These are phyloP conservation scores for Cladophialophora yegresii DNA, from an alignment of 2,329 filamentous ascomycete species.

Conservation along the genomic window DNA sequence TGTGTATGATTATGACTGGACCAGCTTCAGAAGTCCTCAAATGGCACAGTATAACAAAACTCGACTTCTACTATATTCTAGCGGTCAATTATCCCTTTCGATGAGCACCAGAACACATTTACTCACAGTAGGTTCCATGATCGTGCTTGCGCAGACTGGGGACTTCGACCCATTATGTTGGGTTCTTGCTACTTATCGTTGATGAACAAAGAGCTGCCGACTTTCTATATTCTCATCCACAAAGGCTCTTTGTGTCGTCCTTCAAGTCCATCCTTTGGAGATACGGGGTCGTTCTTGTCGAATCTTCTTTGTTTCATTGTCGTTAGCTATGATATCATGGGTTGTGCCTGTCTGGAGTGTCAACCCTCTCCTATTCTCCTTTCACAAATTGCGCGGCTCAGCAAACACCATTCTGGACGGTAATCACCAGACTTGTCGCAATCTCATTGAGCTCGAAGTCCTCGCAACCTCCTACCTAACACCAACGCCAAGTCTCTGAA, in stretches of 20 bases:
- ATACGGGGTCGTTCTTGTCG: neutral
- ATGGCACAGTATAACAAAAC: neutral
- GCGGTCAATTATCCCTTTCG: neutral
- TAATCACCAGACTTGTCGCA: neutral
- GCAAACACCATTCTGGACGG: neutral
- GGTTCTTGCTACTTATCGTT: neutral
- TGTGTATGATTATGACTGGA: constrained; percentile 26
- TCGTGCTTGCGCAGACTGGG: neutral
- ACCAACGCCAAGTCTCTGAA: neutral
- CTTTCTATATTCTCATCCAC: neutral
- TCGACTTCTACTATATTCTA: neutral
- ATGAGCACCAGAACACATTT: neutral
- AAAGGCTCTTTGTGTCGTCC: neutral
- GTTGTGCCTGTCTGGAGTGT: neutral
- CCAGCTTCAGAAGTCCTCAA: no score
- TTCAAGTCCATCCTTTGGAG: neutral
- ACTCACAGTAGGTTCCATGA: neutral
- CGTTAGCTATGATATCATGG: neutral
- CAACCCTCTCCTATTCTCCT: neutral
- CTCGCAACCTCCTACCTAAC: neutral
- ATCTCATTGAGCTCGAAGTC: neutral
- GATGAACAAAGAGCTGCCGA: neutral
- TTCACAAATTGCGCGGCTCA: neutral
- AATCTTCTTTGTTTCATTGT: constrained; percentile 7
- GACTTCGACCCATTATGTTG: neutral